These are phyloP conservation scores for Rhexocercosporidium sp. DNA, from an alignment of 2,329 filamentous ascomycete species.

Conservation along the genomic window DNA sequence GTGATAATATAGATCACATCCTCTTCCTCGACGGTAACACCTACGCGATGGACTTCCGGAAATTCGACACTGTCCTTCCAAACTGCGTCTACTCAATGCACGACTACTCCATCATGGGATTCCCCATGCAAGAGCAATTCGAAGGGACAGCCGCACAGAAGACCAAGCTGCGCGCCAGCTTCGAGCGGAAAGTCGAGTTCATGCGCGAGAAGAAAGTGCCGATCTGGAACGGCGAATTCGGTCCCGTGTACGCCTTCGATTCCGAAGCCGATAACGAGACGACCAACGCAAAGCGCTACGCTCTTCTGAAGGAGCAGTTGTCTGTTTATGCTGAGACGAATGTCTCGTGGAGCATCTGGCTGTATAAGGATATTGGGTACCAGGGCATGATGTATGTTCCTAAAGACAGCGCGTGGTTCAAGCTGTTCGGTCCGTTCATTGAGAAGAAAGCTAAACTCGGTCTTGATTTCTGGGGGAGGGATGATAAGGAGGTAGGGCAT, in stretches of 20 bases:
- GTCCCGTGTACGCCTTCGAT: constrained; percentile 46
- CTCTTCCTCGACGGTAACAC: constrained; percentile 57
- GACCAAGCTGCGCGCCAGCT: constrained; percentile 44
- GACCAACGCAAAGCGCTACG: constrained; percentile 49
- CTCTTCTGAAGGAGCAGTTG: constrained; percentile 52
- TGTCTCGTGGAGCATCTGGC: constrained; percentile 63
- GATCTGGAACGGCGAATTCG: constrained; percentile 58
- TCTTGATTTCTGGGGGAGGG: constrained; percentile 59
- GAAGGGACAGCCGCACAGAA: constrained; percentile 50
- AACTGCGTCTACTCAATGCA: constrained; percentile 58
- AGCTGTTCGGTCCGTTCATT: constrained; percentile 55
- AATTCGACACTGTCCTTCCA: constrained; percentile 48
- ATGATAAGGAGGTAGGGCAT: constrained; percentile 48
- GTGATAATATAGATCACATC: constrained; percentile 50
- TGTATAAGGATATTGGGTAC: constrained; percentile 60
- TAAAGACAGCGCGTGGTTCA: constrained; percentile 54
- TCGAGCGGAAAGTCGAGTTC: constrained; percentile 50
- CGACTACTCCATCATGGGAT: constrained; percentile 57
- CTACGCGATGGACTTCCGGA: constrained; percentile 55
- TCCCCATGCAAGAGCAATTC: constrained; percentile 49
- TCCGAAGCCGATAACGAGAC: constrained; percentile 42
- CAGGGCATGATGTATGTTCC: constrained; percentile 59
- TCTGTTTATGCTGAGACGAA: constrained; percentile 55
- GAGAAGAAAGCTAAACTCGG: constrained; percentile 58
- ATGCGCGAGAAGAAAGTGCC: constrained; percentile 49